A percentile compares a stretch with the other conserved stretches of the same genome.
Evolutionary conservation across 352 stramenopile genomes (phyloP).

Genomic region (Discostella stelligera): DNA sequence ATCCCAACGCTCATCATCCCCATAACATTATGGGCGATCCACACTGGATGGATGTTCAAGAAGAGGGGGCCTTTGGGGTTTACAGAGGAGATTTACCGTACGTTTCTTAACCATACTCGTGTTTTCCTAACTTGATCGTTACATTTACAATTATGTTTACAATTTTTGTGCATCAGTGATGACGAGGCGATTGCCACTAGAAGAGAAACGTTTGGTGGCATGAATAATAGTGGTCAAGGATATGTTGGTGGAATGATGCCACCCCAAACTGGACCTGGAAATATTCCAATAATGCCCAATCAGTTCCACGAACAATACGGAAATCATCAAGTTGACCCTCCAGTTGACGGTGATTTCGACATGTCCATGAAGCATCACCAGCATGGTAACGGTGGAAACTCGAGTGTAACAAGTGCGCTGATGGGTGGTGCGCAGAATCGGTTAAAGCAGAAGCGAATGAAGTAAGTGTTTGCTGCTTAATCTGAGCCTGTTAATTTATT

Average conservation of each 20-base stretch:
- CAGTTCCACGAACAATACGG: constrained; percentile 2
- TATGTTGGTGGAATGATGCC: constrained; percentile 11
- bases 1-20: constrained; percentile 7
- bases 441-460: constrained; percentile 33
- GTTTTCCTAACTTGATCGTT: not conserved
- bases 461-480: constrained; percentile 14
- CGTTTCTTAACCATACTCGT: not conserved
- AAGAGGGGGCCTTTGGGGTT: constrained; percentile 37
- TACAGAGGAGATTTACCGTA: constrained; percentile 33
- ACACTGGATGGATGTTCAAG: constrained; percentile 33
- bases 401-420: constrained; percentile 14
- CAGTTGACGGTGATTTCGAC: constrained; percentile 3
- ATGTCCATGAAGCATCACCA: not conserved
- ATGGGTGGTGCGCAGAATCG: constrained; percentile 26
- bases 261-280: constrained; percentile 6
- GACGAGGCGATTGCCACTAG: constrained; percentile 33
- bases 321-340: constrained; percentile 9
- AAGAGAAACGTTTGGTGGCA: constrained; percentile 14
- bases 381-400: constrained; percentile 15
- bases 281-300: not conserved
- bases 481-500: constrained; percentile 2
- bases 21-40: constrained; percentile 27
- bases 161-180: constrained; percentile 13
- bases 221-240: constrained; percentile 4
- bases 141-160: not conserved